Conservation (phyloP, 192 early-diverging fungal genomes). For the Backusella macrospora region DNA sequence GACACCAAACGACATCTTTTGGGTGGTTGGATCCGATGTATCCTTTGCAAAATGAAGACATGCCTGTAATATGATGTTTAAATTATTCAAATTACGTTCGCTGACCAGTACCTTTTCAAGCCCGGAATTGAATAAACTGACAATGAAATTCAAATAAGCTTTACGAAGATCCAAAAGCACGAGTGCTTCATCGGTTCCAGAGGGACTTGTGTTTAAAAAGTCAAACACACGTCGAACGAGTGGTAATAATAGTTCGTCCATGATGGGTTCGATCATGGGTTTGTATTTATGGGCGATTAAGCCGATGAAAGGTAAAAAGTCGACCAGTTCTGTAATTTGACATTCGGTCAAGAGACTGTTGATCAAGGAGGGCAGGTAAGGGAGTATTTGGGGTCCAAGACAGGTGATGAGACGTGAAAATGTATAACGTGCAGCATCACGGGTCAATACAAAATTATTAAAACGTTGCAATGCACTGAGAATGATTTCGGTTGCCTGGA, state of each 20-base stretch:
- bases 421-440: constrained; percentile 72
- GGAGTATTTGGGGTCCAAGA: constrained; percentile 80
- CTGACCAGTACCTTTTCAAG: constrained; percentile 77
- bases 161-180: constrained; percentile 77
- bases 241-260: constrained; percentile 79
- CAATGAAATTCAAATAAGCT: constrained; percentile 81
- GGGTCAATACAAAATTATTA: constrained; percentile 63
- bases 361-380: constrained; percentile 78
- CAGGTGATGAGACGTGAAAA: constrained; percentile 88
- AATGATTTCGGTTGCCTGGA: constrained; percentile 79
- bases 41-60: constrained; percentile 68
- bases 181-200: constrained; percentile 87
- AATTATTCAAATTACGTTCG: constrained; percentile 64
- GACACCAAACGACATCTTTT: constrained; percentile 72
- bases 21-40: constrained; percentile 57
- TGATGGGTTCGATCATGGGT: constrained; percentile 63
- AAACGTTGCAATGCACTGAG: constrained; percentile 69
- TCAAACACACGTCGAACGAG: constrained; percentile 82
- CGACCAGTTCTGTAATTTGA: constrained; percentile 76
- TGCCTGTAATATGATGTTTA: constrained; percentile 67
- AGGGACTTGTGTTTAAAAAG: constrained; percentile 80
- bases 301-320: constrained; percentile 85
- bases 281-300: constrained; percentile 92
- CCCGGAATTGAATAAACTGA: constrained; percentile 77
- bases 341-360: constrained; percentile 77